Conservation (phyloP, 2,329 filamentous ascomycete species). For the Diaporthe sp. region DNA sequence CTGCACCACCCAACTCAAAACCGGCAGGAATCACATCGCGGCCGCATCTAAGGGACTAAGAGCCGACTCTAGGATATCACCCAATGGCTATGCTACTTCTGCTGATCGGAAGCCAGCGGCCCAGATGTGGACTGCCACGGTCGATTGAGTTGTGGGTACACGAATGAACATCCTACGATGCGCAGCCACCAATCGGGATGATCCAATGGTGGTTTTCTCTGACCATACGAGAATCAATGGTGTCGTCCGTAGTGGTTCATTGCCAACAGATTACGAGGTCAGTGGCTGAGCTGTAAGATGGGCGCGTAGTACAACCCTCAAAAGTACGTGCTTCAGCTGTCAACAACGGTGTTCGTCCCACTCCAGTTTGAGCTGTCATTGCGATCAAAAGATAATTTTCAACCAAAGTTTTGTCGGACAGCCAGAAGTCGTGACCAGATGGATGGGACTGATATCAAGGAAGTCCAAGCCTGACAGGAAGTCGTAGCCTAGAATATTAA, state of each 20-base stretch:
- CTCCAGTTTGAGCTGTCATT: neutral
- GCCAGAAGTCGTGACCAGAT: neutral
- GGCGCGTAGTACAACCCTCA: neutral
- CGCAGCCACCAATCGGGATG: neutral
- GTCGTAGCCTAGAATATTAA: neutral
- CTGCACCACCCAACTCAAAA: slow-evolving; percentile 5
- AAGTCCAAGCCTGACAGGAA: neutral
- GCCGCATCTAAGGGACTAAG: neutral
- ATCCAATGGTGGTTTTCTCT: neutral
- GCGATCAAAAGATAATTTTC: neutral
- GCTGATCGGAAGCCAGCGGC: neutral
- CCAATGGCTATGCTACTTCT: neutral
- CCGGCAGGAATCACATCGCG: slow-evolving; percentile 15
- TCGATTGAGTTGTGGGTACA: neutral
- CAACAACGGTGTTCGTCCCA: too few species aligned
- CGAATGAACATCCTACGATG: neutral
- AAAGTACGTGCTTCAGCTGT: neutral
- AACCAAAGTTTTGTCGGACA: neutral
- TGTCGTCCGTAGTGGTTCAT: neutral
- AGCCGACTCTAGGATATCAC: neutral
- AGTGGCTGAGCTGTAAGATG: slow-evolving; percentile 1
- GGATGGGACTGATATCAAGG: neutral
- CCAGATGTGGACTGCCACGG: neutral
- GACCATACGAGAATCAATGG: neutral
- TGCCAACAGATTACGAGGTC: neutral